Evolutionary conservation across 441 rosid species (phyloP).

Genomic region (Mallotus repandus): DNA sequence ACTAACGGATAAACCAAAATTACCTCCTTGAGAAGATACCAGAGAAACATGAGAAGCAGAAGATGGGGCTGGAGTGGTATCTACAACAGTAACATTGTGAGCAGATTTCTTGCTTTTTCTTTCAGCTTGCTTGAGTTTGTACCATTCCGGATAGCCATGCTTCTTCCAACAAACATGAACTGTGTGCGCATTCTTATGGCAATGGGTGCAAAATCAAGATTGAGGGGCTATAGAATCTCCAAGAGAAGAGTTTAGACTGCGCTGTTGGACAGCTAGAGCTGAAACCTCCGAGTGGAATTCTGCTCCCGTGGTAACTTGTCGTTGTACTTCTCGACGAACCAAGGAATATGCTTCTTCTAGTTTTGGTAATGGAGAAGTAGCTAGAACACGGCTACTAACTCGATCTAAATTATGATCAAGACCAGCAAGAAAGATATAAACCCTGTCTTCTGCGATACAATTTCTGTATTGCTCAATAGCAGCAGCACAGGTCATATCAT

Average conservation of each 20-base stretch:
- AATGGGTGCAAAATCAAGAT: neutral
- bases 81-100: neutral
- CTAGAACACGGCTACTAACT: conserved; percentile 1
- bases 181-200: neutral
- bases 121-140: neutral
- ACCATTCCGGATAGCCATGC: neutral
- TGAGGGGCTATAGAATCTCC: neutral
- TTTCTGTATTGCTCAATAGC: neutral
- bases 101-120: neutral
- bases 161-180: neutral
- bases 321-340: neutral
- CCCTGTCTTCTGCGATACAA: neutral
- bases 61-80: conserved; percentile 1
- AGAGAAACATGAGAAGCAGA: neutral
- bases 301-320: neutral
- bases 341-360: neutral
- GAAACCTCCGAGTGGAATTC: neutral
- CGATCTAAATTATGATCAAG: conserved; percentile 9
- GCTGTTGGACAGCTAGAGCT: neutral
- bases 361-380: conserved; percentile 2
- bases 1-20: neutral
- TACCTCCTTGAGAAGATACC: neutral
- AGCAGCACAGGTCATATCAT: no score
- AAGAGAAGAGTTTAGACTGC: no score
- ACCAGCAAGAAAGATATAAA: neutral